These are phyloP conservation scores for Omphalotus olearius DNA, from an alignment of 1,284 basidiomycete genomes.

Conservation along the genomic window DNA sequence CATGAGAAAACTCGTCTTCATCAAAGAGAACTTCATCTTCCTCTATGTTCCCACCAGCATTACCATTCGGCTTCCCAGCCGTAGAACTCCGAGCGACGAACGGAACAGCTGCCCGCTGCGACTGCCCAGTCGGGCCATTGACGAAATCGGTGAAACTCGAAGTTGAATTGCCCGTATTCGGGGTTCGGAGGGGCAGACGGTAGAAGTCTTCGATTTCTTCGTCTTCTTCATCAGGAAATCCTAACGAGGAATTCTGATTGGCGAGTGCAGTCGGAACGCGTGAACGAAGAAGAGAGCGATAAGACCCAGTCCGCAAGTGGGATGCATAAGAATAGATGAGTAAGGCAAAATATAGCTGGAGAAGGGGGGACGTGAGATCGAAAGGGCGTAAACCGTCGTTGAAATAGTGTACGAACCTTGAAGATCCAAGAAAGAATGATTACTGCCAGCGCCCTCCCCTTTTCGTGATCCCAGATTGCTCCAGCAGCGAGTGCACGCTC, in stretches of 20 bases:
- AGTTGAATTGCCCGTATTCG: conserved; percentile 29
- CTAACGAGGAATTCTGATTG: conserved; percentile 38
- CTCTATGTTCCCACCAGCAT: conserved; percentile 22
- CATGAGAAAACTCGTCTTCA: conserved; percentile 41
- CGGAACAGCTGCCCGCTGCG: too few species aligned
- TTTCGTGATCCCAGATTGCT: conserved; percentile 88
- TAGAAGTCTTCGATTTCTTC: conserved; percentile 62
- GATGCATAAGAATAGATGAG: conserved; percentile 92
- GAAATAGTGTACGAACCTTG: conserved; percentile 60
- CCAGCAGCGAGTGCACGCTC: conserved; percentile 70
- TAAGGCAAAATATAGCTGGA: conserved; percentile 87
- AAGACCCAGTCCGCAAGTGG: conserved; percentile 90
- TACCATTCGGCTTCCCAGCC: conserved; percentile 21
- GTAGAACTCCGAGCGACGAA: conserved; percentile 12
- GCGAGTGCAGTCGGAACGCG: conserved; percentile 33
- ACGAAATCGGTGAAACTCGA: conserved; percentile 58
- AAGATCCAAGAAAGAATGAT: conserved; percentile 82
- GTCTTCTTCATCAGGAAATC: conserved; percentile 51
- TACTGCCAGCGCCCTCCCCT: conserved; percentile 74
- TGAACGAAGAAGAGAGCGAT: conserved; percentile 75
- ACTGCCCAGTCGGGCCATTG: conserved; percentile 37
- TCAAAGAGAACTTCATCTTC: conserved; percentile 58
- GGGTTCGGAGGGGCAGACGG: conserved; percentile 50
- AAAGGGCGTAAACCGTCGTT: conserved; percentile 1
- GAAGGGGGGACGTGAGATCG: not conserved